phyloP scores from a whole-genome alignment of 2,329 filamentous ascomycete species.

The Septoria petroselini region DNA sequence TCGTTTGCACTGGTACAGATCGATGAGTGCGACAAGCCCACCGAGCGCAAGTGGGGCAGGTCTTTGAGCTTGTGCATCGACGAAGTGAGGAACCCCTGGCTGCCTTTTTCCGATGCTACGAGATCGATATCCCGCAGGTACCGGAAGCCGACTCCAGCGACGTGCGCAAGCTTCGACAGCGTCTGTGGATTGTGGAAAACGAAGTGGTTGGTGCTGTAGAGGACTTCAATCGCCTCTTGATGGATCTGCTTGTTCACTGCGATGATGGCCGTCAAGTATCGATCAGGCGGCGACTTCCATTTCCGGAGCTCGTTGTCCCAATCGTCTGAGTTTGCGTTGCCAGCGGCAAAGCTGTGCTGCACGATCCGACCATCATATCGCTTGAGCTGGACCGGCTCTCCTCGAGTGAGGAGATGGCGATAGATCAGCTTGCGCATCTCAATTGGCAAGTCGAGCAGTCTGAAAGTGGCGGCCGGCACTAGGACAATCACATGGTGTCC shows the following conservation, averaged over 20 bases:
- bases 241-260: neutral
- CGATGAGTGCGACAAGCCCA: neutral
- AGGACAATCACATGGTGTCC: constrained; percentile 6
- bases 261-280: neutral
- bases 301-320: constrained; percentile 6
- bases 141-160: neutral
- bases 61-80: neutral
- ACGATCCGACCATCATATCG: neutral
- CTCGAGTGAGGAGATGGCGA: neutral
- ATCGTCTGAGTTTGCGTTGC: neutral
- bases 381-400: neutral
- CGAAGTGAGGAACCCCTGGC: neutral
- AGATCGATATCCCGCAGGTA: neutral
- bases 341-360: neutral
- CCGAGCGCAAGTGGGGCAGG: neutral
- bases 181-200: neutral
- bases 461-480: neutral
- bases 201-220: constrained; percentile 5
- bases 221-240: constrained; percentile 1
- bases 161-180: neutral
- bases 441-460: neutral
- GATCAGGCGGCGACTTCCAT: neutral
- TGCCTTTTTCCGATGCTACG: neutral
- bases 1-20: neutral
- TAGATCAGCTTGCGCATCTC: constrained; percentile 14